Evolutionary conservation across 306 rosid species (phyloP).

Genomic region (Ziziphus jujuba): DNA sequence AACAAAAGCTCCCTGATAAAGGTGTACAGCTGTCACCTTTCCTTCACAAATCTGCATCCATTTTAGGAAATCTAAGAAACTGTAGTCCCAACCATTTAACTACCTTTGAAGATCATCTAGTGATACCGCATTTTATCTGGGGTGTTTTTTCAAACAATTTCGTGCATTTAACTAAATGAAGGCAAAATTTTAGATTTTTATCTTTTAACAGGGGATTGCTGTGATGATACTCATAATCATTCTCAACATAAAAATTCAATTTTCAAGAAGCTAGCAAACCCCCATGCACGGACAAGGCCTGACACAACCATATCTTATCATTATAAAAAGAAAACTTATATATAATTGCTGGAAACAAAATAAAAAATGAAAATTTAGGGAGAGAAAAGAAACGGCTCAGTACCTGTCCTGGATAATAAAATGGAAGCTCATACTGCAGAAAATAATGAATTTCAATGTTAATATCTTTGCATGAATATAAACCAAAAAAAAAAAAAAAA

Average conservation of each 20-base stretch:
- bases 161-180: neutral
- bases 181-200: neutral
- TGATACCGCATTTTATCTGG: neutral
- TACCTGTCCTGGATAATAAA: constrained; percentile 96
- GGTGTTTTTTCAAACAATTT: neutral
- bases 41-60: constrained; percentile 81
- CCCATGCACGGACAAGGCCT: no score
- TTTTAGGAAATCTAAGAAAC: neutral
- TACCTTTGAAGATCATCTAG: neutral
- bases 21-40: constrained; percentile 75
- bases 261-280: neutral
- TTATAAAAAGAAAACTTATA: neutral
- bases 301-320: no score
- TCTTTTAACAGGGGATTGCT: neutral
- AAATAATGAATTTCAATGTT: constrained; percentile 28
- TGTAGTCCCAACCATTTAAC: neutral
- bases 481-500: neutral
- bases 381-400: neutral
- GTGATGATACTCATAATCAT: neutral
- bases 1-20: constrained; percentile 97
- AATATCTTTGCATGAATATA: constrained; percentile 6
- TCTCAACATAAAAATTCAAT: constrained; percentile 12
- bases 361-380: neutral
- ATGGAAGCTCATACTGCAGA: constrained; percentile 97
- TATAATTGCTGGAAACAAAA: neutral